Conservation (phyloP, 2,329 filamentous ascomycete species). For the Coniochaeta sp. region DNA sequence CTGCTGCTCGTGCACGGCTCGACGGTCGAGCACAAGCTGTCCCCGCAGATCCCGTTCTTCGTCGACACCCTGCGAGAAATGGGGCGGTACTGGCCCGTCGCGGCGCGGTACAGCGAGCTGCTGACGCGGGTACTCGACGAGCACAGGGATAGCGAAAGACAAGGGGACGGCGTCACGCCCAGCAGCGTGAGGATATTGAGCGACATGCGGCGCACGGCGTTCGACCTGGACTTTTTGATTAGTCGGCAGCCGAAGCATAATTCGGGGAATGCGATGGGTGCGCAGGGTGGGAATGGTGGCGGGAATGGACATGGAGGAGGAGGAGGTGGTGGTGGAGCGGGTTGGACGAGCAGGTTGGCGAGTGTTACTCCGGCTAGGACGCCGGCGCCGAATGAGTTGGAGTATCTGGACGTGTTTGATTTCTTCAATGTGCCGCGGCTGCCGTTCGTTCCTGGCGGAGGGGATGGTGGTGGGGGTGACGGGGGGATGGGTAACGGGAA, state of each 20-base stretch:
- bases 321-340: slow-evolving; percentile 11
- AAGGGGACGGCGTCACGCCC: slow-evolving; percentile 68
- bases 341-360: slow-evolving; percentile 35
- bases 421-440: slow-evolving; percentile 89
- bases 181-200: slow-evolving; percentile 80
- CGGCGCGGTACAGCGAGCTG: slow-evolving; percentile 71
- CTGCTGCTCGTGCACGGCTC: slow-evolving; percentile 84
- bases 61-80: slow-evolving; percentile 76
- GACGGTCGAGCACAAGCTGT: slow-evolving; percentile 78
- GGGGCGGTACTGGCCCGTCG: slow-evolving; percentile 80
- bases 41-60: slow-evolving; percentile 72
- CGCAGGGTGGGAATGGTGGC: neutral
- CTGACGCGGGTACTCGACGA: slow-evolving; percentile 81
- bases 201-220: slow-evolving; percentile 86
- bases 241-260: slow-evolving; percentile 63
- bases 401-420: slow-evolving; percentile 88
- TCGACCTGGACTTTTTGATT: slow-evolving; percentile 85
- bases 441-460: slow-evolving; percentile 32
- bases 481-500: slow-evolving; percentile 9
- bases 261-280: slow-evolving; percentile 8
- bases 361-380: slow-evolving; percentile 57
- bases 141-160: slow-evolving; percentile 69
- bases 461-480: slow-evolving; percentile 4
- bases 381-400: slow-evolving; percentile 73
- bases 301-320: slow-evolving; percentile 10